Evolutionary conservation across 768 basidiomycete genomes (phyloP), one percentile per base, ranked within the genome.

Genomic region (Serendipita indica): DNA sequence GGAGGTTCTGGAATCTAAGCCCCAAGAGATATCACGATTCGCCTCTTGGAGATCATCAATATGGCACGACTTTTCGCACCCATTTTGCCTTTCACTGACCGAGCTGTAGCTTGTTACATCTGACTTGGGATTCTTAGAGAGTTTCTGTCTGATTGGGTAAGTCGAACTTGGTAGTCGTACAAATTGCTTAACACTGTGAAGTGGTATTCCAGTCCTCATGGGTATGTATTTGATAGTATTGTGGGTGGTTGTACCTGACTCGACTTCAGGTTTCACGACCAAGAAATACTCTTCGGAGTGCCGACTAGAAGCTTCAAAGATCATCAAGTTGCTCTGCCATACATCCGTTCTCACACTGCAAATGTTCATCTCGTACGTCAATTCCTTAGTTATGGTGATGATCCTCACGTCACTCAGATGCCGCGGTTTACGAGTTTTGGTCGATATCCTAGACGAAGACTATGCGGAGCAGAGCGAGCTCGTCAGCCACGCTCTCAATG

Each of bases 181-280:
- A 49, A 43, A 60, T 18, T 35, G 25, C 39, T 25, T 62, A 5
- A 30, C 62, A 67, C 27, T 57, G 57, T 33, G 12, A 59, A 86
- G 90, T 30, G 94, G 94, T 13, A 97, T 97, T 61, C 92, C 96
- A 13, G 86, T 97, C 14, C 84, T 98, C 74, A 92, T 96, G 82
- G 83, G 86, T 84, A 64, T 45, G 77, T 73, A 3, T 12, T 56
- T 33, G 25, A 5, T 33, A 49, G 25, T 37, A 34, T 46, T 27
- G 43, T 25, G 39, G 39, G 6, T 25, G 45, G 30, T 3, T 49
- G 18, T 46, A 5, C 3, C 34, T 59, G 2, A 46, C 45, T 52
- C 41, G 30, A 57, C n/a, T 59, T 7, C 62, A 89, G 89, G 84
- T 43, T 98, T 93, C 67, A 92, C 94, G 0, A 90, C 89, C 10